These are phyloP conservation scores for Theileria equi DNA, from an alignment of 169 alveolate species.

Conservation along the genomic window DNA sequence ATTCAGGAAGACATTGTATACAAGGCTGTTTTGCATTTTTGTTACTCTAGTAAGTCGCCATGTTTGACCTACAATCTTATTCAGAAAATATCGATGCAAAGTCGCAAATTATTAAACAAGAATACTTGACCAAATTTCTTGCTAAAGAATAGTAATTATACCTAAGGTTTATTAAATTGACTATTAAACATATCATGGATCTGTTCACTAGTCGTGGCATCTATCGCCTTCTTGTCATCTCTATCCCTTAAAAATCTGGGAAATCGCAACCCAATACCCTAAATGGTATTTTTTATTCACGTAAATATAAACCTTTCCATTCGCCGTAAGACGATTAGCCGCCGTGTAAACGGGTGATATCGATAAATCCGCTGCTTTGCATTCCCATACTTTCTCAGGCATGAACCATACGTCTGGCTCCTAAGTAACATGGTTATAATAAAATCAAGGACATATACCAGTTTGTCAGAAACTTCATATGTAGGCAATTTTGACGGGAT, in stretches of 20 bases:
- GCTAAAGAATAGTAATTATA: too few species aligned
- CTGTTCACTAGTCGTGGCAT: conserved; percentile 89
- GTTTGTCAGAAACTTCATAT: conserved; percentile 71
- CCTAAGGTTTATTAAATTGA: conserved; percentile 64
- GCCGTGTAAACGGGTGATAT: conserved; percentile 96
- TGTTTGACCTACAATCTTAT: not conserved
- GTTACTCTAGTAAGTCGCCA: conserved; percentile 14
- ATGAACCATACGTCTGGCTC: conserved; percentile 84
- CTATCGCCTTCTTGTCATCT: conserved; percentile 93
- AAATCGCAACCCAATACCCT: conserved; percentile 96
- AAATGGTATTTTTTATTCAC: conserved; percentile 35
- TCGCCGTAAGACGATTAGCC: conserved; percentile 81
- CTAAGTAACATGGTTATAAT: conserved; percentile 4
- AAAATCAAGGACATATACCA: conserved; percentile 7
- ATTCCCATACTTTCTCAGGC: conserved; percentile 96
- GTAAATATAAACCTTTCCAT: conserved; percentile 40
- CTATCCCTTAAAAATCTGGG: conserved; percentile 95
- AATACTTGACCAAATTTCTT: not conserved
- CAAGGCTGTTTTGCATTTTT: conserved; percentile 42
- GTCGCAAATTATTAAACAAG: conserved; percentile 19
- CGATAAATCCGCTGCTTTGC: conserved; percentile 95
- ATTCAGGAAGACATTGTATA: conserved; percentile 40
- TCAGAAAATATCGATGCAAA: not conserved
- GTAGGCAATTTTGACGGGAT: conserved; percentile 66
- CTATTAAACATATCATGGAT: conserved; percentile 83